Base-by-base conservation (phyloP, 169 alveolate genomes). In the Plasmodium adleri region DNA sequence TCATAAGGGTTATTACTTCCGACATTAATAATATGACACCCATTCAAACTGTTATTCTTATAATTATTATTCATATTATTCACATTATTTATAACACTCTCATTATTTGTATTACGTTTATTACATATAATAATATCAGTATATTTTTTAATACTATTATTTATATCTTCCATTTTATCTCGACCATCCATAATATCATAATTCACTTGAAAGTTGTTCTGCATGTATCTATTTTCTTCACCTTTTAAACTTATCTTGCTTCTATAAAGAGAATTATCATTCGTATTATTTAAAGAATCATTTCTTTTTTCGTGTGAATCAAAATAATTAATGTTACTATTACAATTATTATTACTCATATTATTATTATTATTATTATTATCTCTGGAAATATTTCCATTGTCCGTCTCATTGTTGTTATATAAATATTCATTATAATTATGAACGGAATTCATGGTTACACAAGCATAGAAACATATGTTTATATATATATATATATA, bases 361-460 rank as follows among this genome's bases (percentile, higher is more conserved):
- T 26, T 26, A 32, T 7, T 3, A 32, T 7, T 32, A 32, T 32
- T 32, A 32, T 32, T 32, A 32, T 32, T 32, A 32, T 32, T 32
- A 32, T 32, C 45, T 32, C 45, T 32, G 0, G 45, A 32, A 32
- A 32, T 32, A 32, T 32, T 4, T 32, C 8, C 45, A 32, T 32
- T 32, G 0, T 32, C 45, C 45, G 45, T 32, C 45, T 32, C 45
- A 32, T 32, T 32, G 50, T 17, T 17, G 7, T 59, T 47, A 70
- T 45, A 72, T 12, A 58, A 52, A 17, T 56, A 72, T 24, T 72
- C 85, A 39, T 50, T 72, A 56, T 52, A 72, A 72, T 72, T 72
- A 24, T 56, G 52, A 2, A 45, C 17, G 7, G 85, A 8, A 54
- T 72, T 72, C 85, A 72, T 72, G 15, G 13, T 72, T 68, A 5